Base-by-base conservation (phyloP, 148 eudicot species). In the Chenopodium suecicum region DNA sequence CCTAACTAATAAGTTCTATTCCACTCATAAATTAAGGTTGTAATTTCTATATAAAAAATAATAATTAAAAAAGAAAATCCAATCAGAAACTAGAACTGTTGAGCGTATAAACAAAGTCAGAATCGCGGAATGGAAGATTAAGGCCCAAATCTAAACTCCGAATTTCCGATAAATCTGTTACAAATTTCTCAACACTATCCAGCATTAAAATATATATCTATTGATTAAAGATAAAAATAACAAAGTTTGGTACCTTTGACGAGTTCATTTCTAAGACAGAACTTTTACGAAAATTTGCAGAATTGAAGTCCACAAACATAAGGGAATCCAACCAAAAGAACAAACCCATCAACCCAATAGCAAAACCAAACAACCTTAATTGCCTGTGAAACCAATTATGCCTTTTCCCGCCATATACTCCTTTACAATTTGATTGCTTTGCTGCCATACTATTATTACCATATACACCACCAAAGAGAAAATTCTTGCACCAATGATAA, bases 271-370 rank as follows among this genome's bases (percentile, higher is more conserved):
- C 78, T 9, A 78, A 67, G 60, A 75, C 37, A 20, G 88, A 80
- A 46, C 68, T 83, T 84, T 31, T 85, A 32, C 76, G 81, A 71
- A 86, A 69, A 72, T 50, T 29, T 2, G 83, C 9, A 31, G 86
- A 84, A 78, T 92, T 91, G 63, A 92, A 84, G 63, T 82, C 71
- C 3, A 88, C 79, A 79, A 87, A 87, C 83, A 93, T 74, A 73
- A 93, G 82, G 11, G 94, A 95, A 86, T 93, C 96, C 89, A 93
- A 85, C 81, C 92, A 83, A 74, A 90, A 87, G 79, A 93, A 77
- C 32, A 89, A 85, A 78, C 78, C 88, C 80, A 90, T 85, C 84
- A 92, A 41, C 81, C 73, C 87, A 47, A 90, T 54, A 3, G 91
- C 86, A 65, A 92, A 83, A 85, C 85, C 76, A 80, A 89, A 68